phyloP scores from a whole-genome alignment of 1,139 yeast genomes.

The Candida glucosophila region DNA sequence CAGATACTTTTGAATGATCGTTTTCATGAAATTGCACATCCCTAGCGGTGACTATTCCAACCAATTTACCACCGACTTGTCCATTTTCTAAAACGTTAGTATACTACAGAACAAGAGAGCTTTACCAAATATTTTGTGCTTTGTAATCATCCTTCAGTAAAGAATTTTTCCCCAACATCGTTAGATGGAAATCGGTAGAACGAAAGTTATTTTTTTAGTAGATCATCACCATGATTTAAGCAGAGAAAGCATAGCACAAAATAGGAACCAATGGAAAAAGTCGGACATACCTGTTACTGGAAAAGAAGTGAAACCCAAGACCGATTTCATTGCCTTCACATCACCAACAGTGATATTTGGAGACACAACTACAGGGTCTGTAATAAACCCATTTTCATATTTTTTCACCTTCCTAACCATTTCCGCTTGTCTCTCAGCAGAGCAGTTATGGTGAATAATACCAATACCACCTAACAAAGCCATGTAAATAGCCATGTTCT shows the following conservation, averaged over 20 bases:
- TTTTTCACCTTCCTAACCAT: conserved; percentile 97
- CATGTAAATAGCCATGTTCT: conserved; percentile 97
- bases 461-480: conserved; percentile 99
- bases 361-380: conserved; percentile 81
- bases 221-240: conserved; percentile 48
- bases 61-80: conserved; percentile 75
- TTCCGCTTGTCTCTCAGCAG: conserved; percentile 95
- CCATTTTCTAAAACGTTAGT: conserved; percentile 61
- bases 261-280: conserved; percentile 6
- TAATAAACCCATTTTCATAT: conserved; percentile 95
- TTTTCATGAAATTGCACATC: conserved; percentile 93
- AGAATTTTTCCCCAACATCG: conserved; percentile 87
- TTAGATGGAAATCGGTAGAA: conserved; percentile 97
- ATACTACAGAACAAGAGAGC: conserved; percentile 3
- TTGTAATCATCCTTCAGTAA: conserved; percentile 6
- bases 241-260: conserved; percentile 4
- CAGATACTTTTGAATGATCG: conserved; percentile 50
- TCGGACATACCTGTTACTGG: conserved; percentile 95
- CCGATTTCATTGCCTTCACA: conserved; percentile 60
- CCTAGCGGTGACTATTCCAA: conserved; percentile 95
- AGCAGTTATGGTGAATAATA: conserved; percentile 94
- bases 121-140: background rate
- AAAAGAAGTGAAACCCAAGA: conserved; percentile 91
- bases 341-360: conserved; percentile 76
- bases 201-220: conserved; percentile 79